Conservation (phyloP, 495 filamentous ascomycete genomes). For the Xylaria grammica region DNA sequence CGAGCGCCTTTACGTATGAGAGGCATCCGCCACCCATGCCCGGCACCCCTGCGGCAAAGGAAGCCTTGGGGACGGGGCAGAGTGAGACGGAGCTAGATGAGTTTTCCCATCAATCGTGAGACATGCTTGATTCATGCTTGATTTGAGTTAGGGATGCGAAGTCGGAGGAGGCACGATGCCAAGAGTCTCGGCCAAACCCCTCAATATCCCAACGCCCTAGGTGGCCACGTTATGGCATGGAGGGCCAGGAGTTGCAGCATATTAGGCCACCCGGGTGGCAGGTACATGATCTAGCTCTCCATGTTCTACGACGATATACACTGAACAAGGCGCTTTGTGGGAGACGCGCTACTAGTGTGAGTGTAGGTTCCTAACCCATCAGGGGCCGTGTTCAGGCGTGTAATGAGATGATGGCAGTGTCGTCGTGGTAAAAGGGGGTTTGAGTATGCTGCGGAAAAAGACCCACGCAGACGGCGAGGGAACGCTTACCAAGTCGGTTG, state of each 20-base stretch:
- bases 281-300: background rate
- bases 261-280: background rate
- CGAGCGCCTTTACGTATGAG: constrained; percentile 35
- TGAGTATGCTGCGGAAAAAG: too few relatives aligned
- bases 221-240: background rate
- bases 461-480: too few relatives aligned
- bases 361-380: too few relatives aligned
- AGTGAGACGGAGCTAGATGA: constrained; percentile 33
- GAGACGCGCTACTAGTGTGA: background rate
- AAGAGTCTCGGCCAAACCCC: too few relatives aligned
- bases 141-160: background rate
- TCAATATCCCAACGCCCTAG: too few relatives aligned
- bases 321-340: background rate
- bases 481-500: too few relatives aligned
- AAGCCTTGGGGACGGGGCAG: constrained; percentile 34
- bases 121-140: background rate
- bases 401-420: too few relatives aligned
- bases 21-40: constrained; percentile 31
- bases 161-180: background rate
- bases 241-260: background rate
- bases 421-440: too few relatives aligned
- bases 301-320: background rate
- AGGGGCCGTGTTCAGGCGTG: too few relatives aligned
- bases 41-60: constrained; percentile 31
- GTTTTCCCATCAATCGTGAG: constrained; percentile 6